phyloP scores from a whole-genome alignment of 1,284 basidiomycete genomes.

The Kwoniella shivajii region DNA sequence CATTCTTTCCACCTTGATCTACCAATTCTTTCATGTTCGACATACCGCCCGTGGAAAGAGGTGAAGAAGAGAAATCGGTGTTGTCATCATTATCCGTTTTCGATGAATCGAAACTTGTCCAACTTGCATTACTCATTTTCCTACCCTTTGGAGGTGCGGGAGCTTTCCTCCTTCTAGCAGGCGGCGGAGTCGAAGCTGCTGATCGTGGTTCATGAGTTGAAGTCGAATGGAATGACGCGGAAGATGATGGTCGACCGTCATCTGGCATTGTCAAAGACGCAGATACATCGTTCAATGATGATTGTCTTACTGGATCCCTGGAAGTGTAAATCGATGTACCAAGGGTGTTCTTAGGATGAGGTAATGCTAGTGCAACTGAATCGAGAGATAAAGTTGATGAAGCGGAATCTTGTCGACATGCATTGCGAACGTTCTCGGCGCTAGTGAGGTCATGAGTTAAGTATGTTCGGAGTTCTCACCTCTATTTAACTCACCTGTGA shows the following conservation, averaged over 20 bases:
- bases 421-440: slow-evolving; percentile 34
- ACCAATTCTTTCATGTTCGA: slow-evolving; percentile 22
- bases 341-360: slow-evolving; percentile 10
- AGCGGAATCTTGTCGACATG: slow-evolving; percentile 25
- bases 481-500: slow-evolving; percentile 31
- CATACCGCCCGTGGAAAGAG: background rate
- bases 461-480: background rate
- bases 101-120: slow-evolving; percentile 21
- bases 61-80: background rate
- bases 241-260: slow-evolving; percentile 23
- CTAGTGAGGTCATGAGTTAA: slow-evolving; percentile 12
- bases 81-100: slow-evolving; percentile 1
- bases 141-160: slow-evolving; percentile 38
- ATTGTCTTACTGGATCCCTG: slow-evolving; percentile 42
- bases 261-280: slow-evolving; percentile 26
- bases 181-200: slow-evolving; percentile 13
- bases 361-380: slow-evolving; percentile 38
- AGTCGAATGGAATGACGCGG: slow-evolving; percentile 14
- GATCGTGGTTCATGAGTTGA: slow-evolving; percentile 1
- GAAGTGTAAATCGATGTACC: slow-evolving; percentile 41
- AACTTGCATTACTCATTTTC: slow-evolving; percentile 15
- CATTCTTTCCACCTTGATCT: slow-evolving; percentile 33
- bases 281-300: slow-evolving; percentile 45
- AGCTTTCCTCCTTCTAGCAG: slow-evolving; percentile 25
- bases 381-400: slow-evolving; percentile 40